A percentile compares a stretch with the other conserved stretches of the same genome.
Conservation (phyloP, 768 basidiomycete species). For the Lyophyllum shimeji region DNA sequence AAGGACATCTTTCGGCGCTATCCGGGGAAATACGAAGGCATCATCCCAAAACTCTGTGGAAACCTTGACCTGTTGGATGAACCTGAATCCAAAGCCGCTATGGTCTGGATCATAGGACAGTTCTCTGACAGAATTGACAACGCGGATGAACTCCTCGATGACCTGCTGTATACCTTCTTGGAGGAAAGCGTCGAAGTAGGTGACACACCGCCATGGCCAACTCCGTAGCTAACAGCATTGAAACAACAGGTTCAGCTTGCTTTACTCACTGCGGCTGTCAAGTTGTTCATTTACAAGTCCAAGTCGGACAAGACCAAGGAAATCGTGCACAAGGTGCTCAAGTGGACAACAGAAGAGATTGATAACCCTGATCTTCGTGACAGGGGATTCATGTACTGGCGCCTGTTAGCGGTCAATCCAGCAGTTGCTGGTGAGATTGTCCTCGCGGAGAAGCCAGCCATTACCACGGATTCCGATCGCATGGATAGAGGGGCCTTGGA, state of each 20-base stretch:
- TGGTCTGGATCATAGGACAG: conserved; percentile 98
- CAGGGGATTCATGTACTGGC: conserved; percentile 99
- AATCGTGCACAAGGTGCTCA: conserved; percentile 91
- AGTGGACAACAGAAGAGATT: conserved; percentile 96
- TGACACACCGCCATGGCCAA: conserved; percentile 6
- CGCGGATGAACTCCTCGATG: conserved; percentile 92
- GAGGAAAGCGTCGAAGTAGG: conserved; percentile 92
- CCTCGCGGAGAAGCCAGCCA: conserved; percentile 89
- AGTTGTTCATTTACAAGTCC: conserved; percentile 91
- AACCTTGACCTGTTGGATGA: conserved; percentile 92
- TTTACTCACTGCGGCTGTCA: conserved; percentile 90
- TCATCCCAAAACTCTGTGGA: conserved; percentile 92
- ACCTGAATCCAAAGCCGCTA: conserved; percentile 94
- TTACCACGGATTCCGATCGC: conserved; percentile 96
- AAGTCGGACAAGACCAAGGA: conserved; percentile 82
- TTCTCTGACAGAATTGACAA: conserved; percentile 96
- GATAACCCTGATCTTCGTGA: conserved; percentile 98
- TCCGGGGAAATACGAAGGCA: conserved; percentile 94
- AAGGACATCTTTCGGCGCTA: conserved; percentile 98
- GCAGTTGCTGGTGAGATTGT: conserved; percentile 87
- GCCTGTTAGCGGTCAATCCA: conserved; percentile 92
- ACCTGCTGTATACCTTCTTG: conserved; percentile 82
- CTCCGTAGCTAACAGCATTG: neutral
- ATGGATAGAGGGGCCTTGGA: conserved; percentile 98
- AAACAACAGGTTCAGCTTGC: conserved; percentile 85